Conservation (phyloP, 2,329 filamentous ascomycete genomes). For the Hyphodiscus sp. region DNA sequence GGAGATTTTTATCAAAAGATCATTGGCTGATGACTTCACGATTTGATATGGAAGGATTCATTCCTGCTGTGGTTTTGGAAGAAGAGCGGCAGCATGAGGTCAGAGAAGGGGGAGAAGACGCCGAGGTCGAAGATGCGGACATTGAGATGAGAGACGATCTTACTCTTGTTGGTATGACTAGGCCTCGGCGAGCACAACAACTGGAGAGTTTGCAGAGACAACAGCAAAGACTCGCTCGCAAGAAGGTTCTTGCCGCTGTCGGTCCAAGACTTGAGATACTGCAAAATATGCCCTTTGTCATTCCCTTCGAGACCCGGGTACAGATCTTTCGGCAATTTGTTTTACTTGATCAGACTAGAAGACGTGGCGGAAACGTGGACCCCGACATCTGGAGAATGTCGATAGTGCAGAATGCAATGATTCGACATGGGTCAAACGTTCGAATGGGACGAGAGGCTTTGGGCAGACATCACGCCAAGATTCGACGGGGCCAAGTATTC, state of each 20-base stretch:
- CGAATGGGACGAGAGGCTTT: conserved; percentile 34
- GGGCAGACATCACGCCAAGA: conserved; percentile 66
- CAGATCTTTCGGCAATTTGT: conserved; percentile 93
- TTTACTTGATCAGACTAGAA: conserved; percentile 67
- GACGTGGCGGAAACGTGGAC: conserved; percentile 66
- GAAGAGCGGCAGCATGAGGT: conserved; percentile 72
- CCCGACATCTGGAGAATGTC: conserved; percentile 68
- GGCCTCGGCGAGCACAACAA: conserved; percentile 55
- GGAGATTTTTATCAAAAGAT: conserved; percentile 71
- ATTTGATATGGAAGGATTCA: conserved; percentile 85
- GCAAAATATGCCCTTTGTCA: conserved; percentile 94
- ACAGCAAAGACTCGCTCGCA: conserved; percentile 60
- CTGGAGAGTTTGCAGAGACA: conserved; percentile 57
- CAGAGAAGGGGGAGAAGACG: conserved; percentile 54
- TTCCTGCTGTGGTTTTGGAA: conserved; percentile 78
- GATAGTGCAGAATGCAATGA: conserved; percentile 38
- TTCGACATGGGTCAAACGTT: conserved; percentile 11
- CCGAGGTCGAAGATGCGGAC: conserved; percentile 38
- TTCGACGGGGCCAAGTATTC: conserved; percentile 73
- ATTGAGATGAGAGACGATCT: conserved; percentile 31
- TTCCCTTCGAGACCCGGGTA: conserved; percentile 86
- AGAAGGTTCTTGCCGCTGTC: conserved; percentile 69
- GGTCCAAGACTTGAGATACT: conserved; percentile 84
- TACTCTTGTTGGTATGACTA: conserved; percentile 46
- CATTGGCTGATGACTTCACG: conserved; percentile 92